Percentiles rank a stretch among this genome's conserved stretches.
Evolutionary conservation across 108 stramenopile genomes (phyloP).

Genomic region (Nannochloropsis oceanica): DNA sequence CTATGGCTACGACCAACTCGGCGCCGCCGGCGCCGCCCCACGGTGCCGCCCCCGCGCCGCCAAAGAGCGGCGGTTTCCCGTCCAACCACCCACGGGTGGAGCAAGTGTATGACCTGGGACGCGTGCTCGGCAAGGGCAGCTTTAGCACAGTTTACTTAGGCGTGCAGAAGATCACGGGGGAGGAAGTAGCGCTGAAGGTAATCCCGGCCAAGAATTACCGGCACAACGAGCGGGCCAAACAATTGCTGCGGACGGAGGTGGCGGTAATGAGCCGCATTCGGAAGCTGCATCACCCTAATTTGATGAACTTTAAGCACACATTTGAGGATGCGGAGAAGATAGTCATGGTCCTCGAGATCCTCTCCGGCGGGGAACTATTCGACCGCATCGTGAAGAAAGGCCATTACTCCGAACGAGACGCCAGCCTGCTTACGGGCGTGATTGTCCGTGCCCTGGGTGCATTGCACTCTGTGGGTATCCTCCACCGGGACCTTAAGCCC

Average conservation of each 20-base stretch:
- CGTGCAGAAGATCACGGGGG: neutral
- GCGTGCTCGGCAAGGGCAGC: neutral
- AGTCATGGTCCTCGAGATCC: conserved; percentile 61
- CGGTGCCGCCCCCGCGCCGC: too few species aligned
- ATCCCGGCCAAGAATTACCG: neutral
- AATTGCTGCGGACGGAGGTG: neutral
- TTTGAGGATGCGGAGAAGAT: conserved; percentile 8
- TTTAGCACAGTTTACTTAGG: neutral
- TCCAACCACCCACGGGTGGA: neutral
- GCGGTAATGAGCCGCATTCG: neutral
- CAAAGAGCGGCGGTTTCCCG: neutral
- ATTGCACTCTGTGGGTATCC: conserved; percentile 6
- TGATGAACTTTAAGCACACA: neutral
- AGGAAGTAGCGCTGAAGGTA: neutral
- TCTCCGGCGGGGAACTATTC: conserved; percentile 76
- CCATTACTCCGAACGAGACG: conserved; percentile 59
- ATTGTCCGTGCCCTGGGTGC: conserved; percentile 8
- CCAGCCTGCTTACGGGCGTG: conserved; percentile 11
- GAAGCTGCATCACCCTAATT: conserved; percentile 1
- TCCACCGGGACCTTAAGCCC: conserved; percentile 32
- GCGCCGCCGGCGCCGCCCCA: too few species aligned
- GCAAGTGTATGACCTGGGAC: neutral
- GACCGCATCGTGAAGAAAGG: conserved; percentile 66
- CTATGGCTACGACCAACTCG: too few species aligned
- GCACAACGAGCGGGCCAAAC: neutral